Conservation (phyloP, 805 yeast species). For the Schizosaccharomyces osmophilus region DNA sequence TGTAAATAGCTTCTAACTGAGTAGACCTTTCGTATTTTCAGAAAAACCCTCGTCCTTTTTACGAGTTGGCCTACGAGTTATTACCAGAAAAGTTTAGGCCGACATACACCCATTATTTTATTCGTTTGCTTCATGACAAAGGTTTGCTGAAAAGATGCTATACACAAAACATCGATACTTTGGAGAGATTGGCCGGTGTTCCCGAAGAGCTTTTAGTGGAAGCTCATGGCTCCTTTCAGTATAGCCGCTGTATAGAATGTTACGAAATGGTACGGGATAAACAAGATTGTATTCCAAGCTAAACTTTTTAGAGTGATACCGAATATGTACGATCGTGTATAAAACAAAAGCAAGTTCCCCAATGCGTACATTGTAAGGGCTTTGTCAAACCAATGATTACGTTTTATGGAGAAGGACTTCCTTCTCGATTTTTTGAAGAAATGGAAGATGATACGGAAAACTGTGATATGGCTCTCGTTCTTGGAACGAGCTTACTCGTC, state of each 20-base stretch:
- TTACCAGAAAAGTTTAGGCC: slow-evolving; percentile 77
- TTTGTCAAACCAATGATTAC: slow-evolving; percentile 74
- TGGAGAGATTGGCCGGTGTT: slow-evolving; percentile 70
- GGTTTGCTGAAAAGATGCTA: slow-evolving; percentile 32
- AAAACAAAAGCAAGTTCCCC: slow-evolving; percentile 14
- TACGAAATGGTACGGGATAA: slow-evolving; percentile 22
- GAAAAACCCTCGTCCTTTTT: slow-evolving; percentile 61
- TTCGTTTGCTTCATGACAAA: slow-evolving; percentile 42
- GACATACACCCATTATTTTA: slow-evolving; percentile 53
- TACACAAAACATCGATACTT: slow-evolving; percentile 36
- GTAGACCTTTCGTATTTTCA: slow-evolving; percentile 30
- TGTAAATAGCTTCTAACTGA: too few species aligned
- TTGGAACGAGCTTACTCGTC: slow-evolving; percentile 79
- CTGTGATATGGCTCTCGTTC: slow-evolving; percentile 54
- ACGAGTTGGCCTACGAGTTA: slow-evolving; percentile 56
- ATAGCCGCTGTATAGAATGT: slow-evolving; percentile 65
- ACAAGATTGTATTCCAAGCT: not conserved
- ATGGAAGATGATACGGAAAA: slow-evolving; percentile 37
- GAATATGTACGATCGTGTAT: slow-evolving; percentile 6
- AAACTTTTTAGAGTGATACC: not conserved
- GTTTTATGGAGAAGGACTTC: slow-evolving; percentile 78
- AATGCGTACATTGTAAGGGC: slow-evolving; percentile 43
- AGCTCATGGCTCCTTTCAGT: slow-evolving; percentile 88
- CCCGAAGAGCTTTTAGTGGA: slow-evolving; percentile 41
- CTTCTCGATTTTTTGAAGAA: slow-evolving; percentile 35